phyloP scores from a whole-genome alignment of 441 rosid genomes.

The Aleurites moluccanus region DNA sequence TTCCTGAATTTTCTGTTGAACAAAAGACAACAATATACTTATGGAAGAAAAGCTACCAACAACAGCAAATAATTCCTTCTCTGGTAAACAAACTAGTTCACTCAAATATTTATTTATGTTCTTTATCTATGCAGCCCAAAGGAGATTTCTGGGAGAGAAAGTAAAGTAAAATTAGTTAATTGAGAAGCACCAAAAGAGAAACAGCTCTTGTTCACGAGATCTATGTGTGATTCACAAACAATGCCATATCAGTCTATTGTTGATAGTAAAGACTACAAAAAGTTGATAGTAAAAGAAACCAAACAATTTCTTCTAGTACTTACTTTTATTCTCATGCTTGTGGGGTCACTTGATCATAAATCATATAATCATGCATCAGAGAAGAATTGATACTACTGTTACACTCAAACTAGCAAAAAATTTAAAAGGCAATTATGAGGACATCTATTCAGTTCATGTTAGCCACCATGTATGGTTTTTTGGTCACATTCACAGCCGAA shows the following conservation, averaged over 20 bases:
- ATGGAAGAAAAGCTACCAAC: neutral
- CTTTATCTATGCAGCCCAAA: neutral
- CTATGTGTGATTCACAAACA: neutral
- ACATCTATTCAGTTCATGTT: neutral
- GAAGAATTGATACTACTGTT: neutral
- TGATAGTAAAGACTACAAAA: neutral
- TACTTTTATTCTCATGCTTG: neutral
- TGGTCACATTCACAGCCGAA: neutral
- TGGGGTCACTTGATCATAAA: neutral
- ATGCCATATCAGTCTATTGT: neutral
- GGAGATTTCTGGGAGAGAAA: neutral
- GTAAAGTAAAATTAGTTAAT: neutral
- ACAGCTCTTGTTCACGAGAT: neutral
- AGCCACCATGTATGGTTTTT: neutral
- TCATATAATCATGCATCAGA: neutral
- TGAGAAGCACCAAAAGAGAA: neutral
- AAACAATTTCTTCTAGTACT: neutral
- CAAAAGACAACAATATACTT: conserved; percentile 1
- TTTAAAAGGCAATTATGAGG: neutral
- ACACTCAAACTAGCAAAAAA: neutral
- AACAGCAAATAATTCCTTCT: neutral
- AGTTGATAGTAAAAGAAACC: neutral
- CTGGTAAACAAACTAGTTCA: neutral
- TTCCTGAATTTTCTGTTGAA: conserved; percentile 31
- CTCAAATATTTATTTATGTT: neutral